phyloP scores from a whole-genome alignment of 129 eudicot species.

The Centrapalus pauciflorus region DNA sequence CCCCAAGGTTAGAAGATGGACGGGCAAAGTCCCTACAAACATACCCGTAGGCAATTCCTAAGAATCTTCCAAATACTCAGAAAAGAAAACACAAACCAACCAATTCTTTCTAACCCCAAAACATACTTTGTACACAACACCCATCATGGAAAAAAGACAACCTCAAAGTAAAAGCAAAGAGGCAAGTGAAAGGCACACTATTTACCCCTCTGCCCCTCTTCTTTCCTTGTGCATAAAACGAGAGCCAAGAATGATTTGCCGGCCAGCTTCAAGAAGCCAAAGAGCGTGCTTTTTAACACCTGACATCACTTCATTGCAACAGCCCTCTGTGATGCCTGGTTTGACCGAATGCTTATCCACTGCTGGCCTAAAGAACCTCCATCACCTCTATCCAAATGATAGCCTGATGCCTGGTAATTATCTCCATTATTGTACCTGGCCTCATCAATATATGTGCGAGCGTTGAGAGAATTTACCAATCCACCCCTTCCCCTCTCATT shows the following conservation, averaged over 20 bases:
- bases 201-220: slow-evolving; percentile 24
- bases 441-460: slow-evolving; percentile 16
- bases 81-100: slow-evolving; percentile 25
- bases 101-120: slow-evolving; percentile 27
- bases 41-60: not conserved
- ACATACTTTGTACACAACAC: slow-evolving; percentile 36
- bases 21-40: not conserved
- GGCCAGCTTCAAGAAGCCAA: slow-evolving; percentile 41
- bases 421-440: slow-evolving; percentile 22
- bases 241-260: slow-evolving; percentile 96
- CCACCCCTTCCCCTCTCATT: slow-evolving; percentile 15
- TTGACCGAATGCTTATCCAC: slow-evolving; percentile 41
- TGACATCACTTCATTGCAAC: slow-evolving; percentile 50
- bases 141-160: not conserved
- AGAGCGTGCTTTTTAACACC: not conserved
- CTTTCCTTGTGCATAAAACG: slow-evolving; percentile 12
- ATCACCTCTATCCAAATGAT: slow-evolving; percentile 29
- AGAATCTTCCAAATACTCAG: slow-evolving; percentile 18
- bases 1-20: not conserved
- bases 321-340: slow-evolving; percentile 45
- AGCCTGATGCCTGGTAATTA: slow-evolving; percentile 14
- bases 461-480: slow-evolving; percentile 21
- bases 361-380: slow-evolving; percentile 42
- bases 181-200: slow-evolving; percentile 18
- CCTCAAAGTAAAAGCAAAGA: slow-evolving; percentile 23